Percentiles rank a stretch among this genome's conserved stretches.
phyloP scores from a whole-genome alignment of 257 asterid species.

The Hygrophila difformis region DNA sequence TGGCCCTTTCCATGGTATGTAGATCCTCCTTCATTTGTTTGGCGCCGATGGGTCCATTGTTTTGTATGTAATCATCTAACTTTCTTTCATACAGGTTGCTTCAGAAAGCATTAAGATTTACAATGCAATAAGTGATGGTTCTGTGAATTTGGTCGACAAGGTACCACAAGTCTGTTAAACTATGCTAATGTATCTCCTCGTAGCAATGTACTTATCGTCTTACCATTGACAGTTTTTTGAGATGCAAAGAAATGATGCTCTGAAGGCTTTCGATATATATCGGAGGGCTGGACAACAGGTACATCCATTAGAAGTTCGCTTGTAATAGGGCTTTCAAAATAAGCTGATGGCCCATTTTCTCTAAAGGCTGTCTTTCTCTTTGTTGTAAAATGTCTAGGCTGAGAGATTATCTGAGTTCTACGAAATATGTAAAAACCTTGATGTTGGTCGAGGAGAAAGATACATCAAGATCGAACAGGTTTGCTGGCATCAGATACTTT shows the following conservation, averaged over 20 bases:
- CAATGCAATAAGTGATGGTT: conserved; percentile 79
- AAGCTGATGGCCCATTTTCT: neutral
- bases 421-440: conserved; percentile 82
- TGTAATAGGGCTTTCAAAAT: neutral
- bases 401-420: conserved; percentile 88
- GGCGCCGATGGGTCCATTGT: no score
- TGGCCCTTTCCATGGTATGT: conserved; percentile 88
- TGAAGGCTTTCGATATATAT: conserved; percentile 85
- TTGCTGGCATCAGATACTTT: no score
- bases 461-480: conserved; percentile 97
- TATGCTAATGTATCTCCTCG: conserved; percentile 2
- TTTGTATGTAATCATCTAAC: conserved; percentile 15
- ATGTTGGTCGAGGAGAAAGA: conserved; percentile 86
- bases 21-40: conserved; percentile 5
- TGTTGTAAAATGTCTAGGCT: conserved; percentile 43
- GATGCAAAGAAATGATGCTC: conserved; percentile 95
- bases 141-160: conserved; percentile 95
- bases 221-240: conserved; percentile 74
- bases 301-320: conserved; percentile 4
- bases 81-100: conserved; percentile 57
- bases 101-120: conserved; percentile 84
- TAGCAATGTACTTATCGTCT: conserved; percentile 16
- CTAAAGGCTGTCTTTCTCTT: conserved; percentile 5
- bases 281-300: conserved; percentile 93
- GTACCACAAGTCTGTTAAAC: conserved; percentile 29